Evolutionary conservation across 1,284 basidiomycete genomes (phyloP).

Genomic region (Leccinum subspadiceum): DNA sequence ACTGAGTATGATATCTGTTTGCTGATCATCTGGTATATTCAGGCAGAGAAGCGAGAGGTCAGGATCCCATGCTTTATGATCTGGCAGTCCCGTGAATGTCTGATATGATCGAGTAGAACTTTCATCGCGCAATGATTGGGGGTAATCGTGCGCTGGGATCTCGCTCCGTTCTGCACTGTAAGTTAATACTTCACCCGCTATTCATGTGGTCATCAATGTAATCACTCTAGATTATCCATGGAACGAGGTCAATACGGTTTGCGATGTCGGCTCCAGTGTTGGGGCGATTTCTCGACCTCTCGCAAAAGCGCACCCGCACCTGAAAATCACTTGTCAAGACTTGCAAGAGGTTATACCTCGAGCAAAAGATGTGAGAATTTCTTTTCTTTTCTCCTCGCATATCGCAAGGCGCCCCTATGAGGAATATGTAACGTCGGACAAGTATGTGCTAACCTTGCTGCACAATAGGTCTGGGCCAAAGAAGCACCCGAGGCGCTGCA

Average conservation of each 20-base stretch:
- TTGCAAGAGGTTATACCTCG: slow-evolving; percentile 37
- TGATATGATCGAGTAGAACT: slow-evolving; percentile 17
- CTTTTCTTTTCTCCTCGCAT: background rate
- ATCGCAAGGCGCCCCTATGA: background rate
- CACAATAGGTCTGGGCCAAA: slow-evolving; percentile 34
- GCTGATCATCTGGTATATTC: background rate
- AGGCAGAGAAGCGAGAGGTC: slow-evolving; percentile 25
- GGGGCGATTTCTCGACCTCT: slow-evolving; percentile 45
- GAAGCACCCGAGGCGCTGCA: slow-evolving; percentile 36
- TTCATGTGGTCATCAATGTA: background rate
- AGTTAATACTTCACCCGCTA: background rate
- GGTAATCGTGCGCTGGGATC: slow-evolving; percentile 18
- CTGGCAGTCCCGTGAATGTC: background rate
- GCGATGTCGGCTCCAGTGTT: slow-evolving; percentile 49
- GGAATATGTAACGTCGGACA: background rate
- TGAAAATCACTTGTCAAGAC: slow-evolving; percentile 48
- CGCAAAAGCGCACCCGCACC: slow-evolving; percentile 37
- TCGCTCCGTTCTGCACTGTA: slow-evolving; percentile 27
- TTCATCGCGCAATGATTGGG: slow-evolving; percentile 26
- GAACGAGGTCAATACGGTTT: slow-evolving; percentile 41
- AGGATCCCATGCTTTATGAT: background rate
- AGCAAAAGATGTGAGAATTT: slow-evolving; percentile 28
- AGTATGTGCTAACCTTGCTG: background rate
- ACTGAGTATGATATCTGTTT: background rate
- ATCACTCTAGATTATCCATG: slow-evolving; percentile 40